Percentiles rank a stretch among this genome's conserved stretches.
phyloP scores from a whole-genome alignment of 73 alveolate genomes.

The Blepharisma japonicum region DNA sequence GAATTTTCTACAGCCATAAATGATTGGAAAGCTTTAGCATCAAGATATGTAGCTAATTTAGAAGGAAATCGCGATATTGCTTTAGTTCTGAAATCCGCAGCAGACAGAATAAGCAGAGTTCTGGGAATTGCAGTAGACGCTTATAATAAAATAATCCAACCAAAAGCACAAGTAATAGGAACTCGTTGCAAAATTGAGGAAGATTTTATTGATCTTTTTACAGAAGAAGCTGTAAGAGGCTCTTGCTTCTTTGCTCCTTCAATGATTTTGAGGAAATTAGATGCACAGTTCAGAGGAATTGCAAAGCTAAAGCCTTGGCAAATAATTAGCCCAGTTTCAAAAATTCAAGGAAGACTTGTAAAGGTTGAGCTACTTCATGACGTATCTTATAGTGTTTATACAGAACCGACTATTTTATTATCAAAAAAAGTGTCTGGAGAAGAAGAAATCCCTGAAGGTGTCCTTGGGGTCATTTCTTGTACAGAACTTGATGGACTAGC shows the following conservation, averaged over 20 bases:
- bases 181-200: conserved; percentile 41
- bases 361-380: conserved; percentile 50
- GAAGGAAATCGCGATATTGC: conserved; percentile 53
- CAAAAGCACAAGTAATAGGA: conserved; percentile 49
- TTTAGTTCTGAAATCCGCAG: conserved; percentile 59
- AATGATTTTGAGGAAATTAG: conserved; percentile 71
- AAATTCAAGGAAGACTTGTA: conserved; percentile 46
- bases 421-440: conserved; percentile 74
- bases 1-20: conserved; percentile 60
- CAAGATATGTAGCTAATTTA: conserved; percentile 40
- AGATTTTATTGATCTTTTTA: conserved; percentile 55
- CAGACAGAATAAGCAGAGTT: conserved; percentile 38
- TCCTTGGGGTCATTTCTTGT: conserved; percentile 56
- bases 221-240: conserved; percentile 83
- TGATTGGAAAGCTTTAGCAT: conserved; percentile 64
- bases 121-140: conserved; percentile 41
- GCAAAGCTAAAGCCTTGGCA: conserved; percentile 73
- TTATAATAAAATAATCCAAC: conserved; percentile 11
- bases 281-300: conserved; percentile 59
- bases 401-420: conserved; percentile 60
- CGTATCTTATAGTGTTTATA: conserved; percentile 59
- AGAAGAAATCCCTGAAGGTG: conserved; percentile 82
- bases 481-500: conserved; percentile 86
- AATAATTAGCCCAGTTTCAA: conserved; percentile 50
- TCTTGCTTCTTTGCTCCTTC: conserved; percentile 72